These are phyloP conservation scores for Nicotiana tabacum DNA, from an alignment of 257 asterid genomes.

Conservation along the genomic window DNA sequence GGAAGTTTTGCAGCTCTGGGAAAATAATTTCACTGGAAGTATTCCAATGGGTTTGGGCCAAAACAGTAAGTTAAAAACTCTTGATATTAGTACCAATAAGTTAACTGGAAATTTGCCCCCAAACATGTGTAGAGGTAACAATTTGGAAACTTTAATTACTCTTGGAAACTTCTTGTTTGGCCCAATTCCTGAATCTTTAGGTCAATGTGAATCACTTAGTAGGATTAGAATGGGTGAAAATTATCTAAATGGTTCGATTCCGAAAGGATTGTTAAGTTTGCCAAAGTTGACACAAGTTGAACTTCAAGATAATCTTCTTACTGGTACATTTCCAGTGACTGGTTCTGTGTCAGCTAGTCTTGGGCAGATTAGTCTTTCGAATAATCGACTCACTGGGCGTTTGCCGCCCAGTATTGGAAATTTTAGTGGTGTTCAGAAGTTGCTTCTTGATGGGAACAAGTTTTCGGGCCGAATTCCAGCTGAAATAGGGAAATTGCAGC, in stretches of 20 bases:
- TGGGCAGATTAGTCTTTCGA: slow-evolving; percentile 83
- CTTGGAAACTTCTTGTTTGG: slow-evolving; percentile 83
- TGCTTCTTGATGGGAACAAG: slow-evolving; percentile 84
- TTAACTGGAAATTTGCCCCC: slow-evolving; percentile 78
- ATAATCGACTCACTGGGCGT: slow-evolving; percentile 66
- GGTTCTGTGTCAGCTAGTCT: slow-evolving; percentile 34
- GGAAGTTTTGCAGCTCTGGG: slow-evolving; percentile 90
- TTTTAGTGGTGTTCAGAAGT: slow-evolving; percentile 77
- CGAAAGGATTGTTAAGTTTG: slow-evolving; percentile 64
- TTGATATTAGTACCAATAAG: slow-evolving; percentile 83
- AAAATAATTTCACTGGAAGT: slow-evolving; percentile 87
- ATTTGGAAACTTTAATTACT: slow-evolving; percentile 59
- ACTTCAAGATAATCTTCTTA: slow-evolving; percentile 73
- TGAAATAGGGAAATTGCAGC: slow-evolving; percentile 80
- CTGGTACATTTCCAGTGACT: slow-evolving; percentile 74
- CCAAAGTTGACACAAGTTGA: slow-evolving; percentile 78
- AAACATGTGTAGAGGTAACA: slow-evolving; percentile 58
- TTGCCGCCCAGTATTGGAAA: slow-evolving; percentile 76
- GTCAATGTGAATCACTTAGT: slow-evolving; percentile 64
- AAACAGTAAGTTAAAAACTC: slow-evolving; percentile 56
- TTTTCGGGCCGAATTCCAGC: slow-evolving; percentile 75
- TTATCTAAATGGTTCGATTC: slow-evolving; percentile 81
- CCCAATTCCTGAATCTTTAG: slow-evolving; percentile 72
- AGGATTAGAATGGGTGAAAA: slow-evolving; percentile 91
- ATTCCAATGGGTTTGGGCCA: slow-evolving; percentile 70